Evolutionary conservation across 1,139 yeast species (phyloP).

Genomic region (Suhomyces coccinellae): DNA sequence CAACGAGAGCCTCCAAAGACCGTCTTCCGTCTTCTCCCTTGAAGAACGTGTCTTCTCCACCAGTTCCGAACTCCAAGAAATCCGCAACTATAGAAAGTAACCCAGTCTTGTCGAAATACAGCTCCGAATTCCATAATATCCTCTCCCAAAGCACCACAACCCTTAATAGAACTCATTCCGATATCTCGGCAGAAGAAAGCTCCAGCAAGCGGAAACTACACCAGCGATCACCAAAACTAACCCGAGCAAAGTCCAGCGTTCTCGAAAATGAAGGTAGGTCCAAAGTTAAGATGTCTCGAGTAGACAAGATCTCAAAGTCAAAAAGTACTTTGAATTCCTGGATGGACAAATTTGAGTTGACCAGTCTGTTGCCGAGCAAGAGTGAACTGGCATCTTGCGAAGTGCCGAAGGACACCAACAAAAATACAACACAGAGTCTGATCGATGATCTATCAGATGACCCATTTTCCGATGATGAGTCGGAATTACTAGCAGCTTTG

Average conservation of each 20-base stretch:
- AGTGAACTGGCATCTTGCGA: background rate
- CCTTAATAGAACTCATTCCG: conserved; percentile 30
- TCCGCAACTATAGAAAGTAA: conserved; percentile 30
- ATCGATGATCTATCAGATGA: conserved; percentile 20
- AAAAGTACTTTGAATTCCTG: conserved; percentile 27
- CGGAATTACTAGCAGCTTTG: conserved; percentile 18
- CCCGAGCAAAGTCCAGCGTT: conserved; percentile 35
- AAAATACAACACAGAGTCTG: background rate
- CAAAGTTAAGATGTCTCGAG: conserved; percentile 5
- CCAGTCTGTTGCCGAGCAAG: conserved; percentile 4
- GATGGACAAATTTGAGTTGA: conserved; percentile 35
- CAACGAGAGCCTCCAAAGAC: conserved; percentile 17
- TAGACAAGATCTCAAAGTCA: conserved; percentile 4
- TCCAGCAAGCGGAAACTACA: conserved; percentile 8
- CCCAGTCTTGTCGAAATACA: conserved; percentile 42
- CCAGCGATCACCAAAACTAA: conserved; percentile 23
- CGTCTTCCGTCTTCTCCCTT: conserved; percentile 40
- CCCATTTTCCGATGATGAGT: conserved; percentile 41
- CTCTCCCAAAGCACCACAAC: conserved; percentile 25
- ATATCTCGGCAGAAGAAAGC: conserved; percentile 21
- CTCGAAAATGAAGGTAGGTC: conserved; percentile 16
- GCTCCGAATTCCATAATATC: conserved; percentile 31
- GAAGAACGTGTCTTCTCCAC: conserved; percentile 23
- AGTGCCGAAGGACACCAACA: background rate
- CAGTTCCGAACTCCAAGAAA: background rate